Evolutionary conservation across 257 asterid species (phyloP).

Genomic region (Salvia splendens): DNA sequence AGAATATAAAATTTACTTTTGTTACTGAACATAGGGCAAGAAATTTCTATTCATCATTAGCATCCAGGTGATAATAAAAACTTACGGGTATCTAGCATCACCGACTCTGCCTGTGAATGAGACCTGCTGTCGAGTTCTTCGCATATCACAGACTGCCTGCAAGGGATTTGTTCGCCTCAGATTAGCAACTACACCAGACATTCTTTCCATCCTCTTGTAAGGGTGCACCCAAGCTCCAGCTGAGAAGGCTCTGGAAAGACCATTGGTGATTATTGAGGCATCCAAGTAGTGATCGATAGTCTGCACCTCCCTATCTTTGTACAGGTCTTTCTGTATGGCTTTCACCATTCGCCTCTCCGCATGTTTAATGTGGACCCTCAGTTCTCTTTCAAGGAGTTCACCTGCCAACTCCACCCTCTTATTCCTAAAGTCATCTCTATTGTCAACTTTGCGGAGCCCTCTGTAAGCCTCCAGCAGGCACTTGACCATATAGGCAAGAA

Average conservation of each 20-base stretch:
- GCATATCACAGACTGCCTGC: constrained; percentile 84
- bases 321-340: constrained; percentile 80
- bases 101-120: constrained; percentile 92
- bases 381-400: constrained; percentile 82
- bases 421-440: constrained; percentile 85
- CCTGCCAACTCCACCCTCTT: constrained; percentile 92
- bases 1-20: background rate
- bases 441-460: constrained; percentile 77
- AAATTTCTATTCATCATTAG: too few species aligned
- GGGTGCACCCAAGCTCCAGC: constrained; percentile 94
- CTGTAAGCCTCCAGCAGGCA: constrained; percentile 73
- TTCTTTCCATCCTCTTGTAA: constrained; percentile 79
- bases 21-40: too few species aligned
- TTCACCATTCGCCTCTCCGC: constrained; percentile 76
- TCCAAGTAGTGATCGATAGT: constrained; percentile 65
- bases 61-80: background rate
- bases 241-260: constrained; percentile 96
- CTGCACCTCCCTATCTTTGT: constrained; percentile 60
- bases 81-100: constrained; percentile 98
- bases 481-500: constrained; percentile 87
- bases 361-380: constrained; percentile 75
- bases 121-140: constrained; percentile 92
- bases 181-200: constrained; percentile 90
- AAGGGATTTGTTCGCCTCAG: constrained; percentile 86
- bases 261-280: constrained; percentile 82